Evolutionary conservation across 345 rosid genomes (phyloP), one percentile per base, ranked within the genome.

Genomic region (Mercurialis annua): DNA sequence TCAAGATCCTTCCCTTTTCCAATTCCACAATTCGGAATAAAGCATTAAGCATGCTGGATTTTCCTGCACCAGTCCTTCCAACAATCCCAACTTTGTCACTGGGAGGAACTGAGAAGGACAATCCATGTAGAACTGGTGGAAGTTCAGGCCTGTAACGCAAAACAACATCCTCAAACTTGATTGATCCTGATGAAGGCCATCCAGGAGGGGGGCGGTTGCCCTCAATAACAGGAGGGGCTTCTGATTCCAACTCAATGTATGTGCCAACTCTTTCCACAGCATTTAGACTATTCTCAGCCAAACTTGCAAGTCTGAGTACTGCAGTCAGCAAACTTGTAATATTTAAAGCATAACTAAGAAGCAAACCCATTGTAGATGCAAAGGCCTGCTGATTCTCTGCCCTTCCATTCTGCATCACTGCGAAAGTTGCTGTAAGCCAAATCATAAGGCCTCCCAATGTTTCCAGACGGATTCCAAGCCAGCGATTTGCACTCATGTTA

Each of bases 11-110:
- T 83, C 99, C 99, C 71, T 84, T 87, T 75, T 94, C 99, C 60
- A 91, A 77, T 71, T 91, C 99, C 57, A 91, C 98, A 64, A 94
- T 91, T 62, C 99, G 83, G 70, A 94, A 94, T 73, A 94, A 84
- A 27, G 99, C 86, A 79, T 94, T 94, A 53, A 94, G 79, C 87
- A 94, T 89, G 78, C 99, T 94, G 64, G 99, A 94, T 76, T 94
- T 94, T 68, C 99, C 99, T 34, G 99, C 99, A 4, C 99, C 99
- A 54, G 99, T 94, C 80, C 99, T 91, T 79, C 99, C 99, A 63
- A 94, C 99, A 67, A 94, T 89, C 46, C 98, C 99, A 18, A 94
- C 92, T 84, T 94, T 94, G 79, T 89, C 96, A 71, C 90, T 87
- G 24, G 99, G 92, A 80, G 86, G 76, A 66, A 94, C 80, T n/a